Percentiles rank a stretch among this genome's conserved stretches.
Conservation (phyloP, 2,329 filamentous ascomycete species). For the Basipetospora chlamydospora region DNA sequence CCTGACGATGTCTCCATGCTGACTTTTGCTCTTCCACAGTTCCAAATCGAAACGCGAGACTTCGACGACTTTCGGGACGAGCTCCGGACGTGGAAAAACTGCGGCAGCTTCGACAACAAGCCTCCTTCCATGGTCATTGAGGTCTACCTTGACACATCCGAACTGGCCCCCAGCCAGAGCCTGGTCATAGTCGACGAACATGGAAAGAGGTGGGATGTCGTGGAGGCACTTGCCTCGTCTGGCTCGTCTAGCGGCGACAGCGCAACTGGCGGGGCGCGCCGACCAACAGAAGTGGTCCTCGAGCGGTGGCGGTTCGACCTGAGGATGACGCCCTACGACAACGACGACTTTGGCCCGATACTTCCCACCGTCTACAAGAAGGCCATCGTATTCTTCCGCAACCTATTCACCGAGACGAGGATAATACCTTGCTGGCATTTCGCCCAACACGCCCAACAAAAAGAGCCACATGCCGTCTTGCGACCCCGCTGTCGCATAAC, state of each 20-base stretch:
- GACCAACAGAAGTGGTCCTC: conserved; percentile 61
- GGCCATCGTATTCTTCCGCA: conserved; percentile 85
- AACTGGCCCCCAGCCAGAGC: conserved; percentile 70
- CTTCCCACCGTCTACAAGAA: conserved; percentile 94
- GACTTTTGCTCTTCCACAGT: conserved; percentile 35
- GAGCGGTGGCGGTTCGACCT: conserved; percentile 86
- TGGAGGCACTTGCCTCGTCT: conserved; percentile 61
- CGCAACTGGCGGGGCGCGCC: conserved; percentile 24
- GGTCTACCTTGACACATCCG: conserved; percentile 69
- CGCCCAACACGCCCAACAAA: conserved; percentile 55
- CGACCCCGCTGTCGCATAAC: conserved; percentile 69
- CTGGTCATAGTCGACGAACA: conserved; percentile 77
- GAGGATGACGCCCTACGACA: conserved; percentile 33
- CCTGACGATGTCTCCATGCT: no score
- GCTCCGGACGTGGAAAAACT: conserved; percentile 65
- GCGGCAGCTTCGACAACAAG: conserved; percentile 60
- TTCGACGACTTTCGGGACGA: conserved; percentile 77
- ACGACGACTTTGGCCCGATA: conserved; percentile 43
- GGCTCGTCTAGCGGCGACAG: conserved; percentile 35
- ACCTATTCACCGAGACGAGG: conserved; percentile 68
- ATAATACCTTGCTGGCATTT: conserved; percentile 81
- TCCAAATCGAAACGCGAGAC: conserved; percentile 88
- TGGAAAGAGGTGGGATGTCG: conserved; percentile 85
- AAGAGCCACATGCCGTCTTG: conserved; percentile 52
- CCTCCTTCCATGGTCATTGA: conserved; percentile 83